These are phyloP conservation scores for Yarrowia keelungensis DNA, from an alignment of 805 yeast genomes.

Conservation along the genomic window DNA sequence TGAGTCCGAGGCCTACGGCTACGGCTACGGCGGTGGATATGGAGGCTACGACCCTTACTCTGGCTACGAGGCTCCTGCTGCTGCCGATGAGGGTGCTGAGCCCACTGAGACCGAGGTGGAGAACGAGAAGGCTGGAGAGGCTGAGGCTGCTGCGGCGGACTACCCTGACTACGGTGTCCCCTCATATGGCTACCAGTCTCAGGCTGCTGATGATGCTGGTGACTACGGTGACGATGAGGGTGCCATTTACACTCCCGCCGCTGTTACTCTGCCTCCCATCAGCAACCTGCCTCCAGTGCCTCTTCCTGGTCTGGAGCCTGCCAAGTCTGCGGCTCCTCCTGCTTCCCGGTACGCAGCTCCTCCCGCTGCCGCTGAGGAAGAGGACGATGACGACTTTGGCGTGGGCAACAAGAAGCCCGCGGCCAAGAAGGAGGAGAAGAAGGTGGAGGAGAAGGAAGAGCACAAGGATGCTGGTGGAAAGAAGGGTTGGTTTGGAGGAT, in stretches of 20 bases:
- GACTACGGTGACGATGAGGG: conserved; percentile 41
- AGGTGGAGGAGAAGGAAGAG: conserved; percentile 43
- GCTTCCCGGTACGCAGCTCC: conserved; percentile 29
- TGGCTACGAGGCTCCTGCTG: conserved; percentile 41
- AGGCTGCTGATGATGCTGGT: conserved; percentile 40
- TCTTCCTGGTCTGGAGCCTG: conserved; percentile 38
- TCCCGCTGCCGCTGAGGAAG: conserved; percentile 40
- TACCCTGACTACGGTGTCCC: conserved; percentile 43
- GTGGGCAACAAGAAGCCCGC: conserved; percentile 43
- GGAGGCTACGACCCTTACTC: conserved; percentile 42
- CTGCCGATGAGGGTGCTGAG: conserved; percentile 41
- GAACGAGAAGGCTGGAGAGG: conserved; percentile 38
- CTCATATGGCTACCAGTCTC: conserved; percentile 41
- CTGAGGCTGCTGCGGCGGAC: conserved; percentile 42
- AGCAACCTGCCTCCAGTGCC: conserved; percentile 24
- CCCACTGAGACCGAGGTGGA: conserved; percentile 44
- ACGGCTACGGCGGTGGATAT: conserved; percentile 32
- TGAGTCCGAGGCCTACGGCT: conserved; percentile 13
- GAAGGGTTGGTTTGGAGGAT: conserved; percentile 61
- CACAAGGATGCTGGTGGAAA: conserved; percentile 44
- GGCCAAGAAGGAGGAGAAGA: conserved; percentile 44
- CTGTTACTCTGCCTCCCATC: conserved; percentile 34
- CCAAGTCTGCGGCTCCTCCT: conserved; percentile 36
- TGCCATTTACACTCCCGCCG: conserved; percentile 38
- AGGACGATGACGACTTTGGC: conserved; percentile 43